Evolutionary conservation across 345 rosid genomes (phyloP).

Genomic region (Eutrema japonicum): DNA sequence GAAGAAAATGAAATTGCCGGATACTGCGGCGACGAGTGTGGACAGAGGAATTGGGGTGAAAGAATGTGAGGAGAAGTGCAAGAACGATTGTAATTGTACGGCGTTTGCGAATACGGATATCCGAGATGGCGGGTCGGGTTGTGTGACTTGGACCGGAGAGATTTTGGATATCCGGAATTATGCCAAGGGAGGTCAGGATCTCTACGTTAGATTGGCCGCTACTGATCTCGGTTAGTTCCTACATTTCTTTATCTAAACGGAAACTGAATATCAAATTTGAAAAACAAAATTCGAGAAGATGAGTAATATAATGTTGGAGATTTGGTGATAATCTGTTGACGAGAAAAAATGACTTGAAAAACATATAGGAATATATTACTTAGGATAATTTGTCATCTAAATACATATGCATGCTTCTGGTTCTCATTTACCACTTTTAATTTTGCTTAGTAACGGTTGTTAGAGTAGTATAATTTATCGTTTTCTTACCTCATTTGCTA

Average conservation of each 20-base stretch:
- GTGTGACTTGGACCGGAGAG: slow-evolving; percentile 58
- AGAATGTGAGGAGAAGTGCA: slow-evolving; percentile 51
- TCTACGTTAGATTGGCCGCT: slow-evolving; percentile 76
- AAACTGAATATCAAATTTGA: background rate
- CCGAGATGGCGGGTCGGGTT: slow-evolving; percentile 49
- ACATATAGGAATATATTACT: background rate
- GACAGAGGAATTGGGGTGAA: slow-evolving; percentile 42
- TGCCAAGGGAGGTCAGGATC: slow-evolving; percentile 66
- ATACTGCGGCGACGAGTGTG: slow-evolving; percentile 49
- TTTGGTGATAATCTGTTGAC: background rate
- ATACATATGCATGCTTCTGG: background rate
- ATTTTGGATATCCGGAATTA: slow-evolving; percentile 49
- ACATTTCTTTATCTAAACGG: background rate
- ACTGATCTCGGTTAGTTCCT: slow-evolving; percentile 67
- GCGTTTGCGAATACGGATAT: slow-evolving; percentile 54
- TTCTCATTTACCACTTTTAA: background rate
- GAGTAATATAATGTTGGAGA: background rate
- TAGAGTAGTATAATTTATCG: background rate
- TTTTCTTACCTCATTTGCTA: slow-evolving; percentile 6
- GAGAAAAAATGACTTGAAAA: background rate
- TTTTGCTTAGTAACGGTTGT: background rate
- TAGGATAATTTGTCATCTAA: background rate
- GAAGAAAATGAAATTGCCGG: slow-evolving; percentile 74
- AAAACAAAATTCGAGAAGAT: background rate
- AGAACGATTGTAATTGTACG: slow-evolving; percentile 51